phyloP scores from a whole-genome alignment of 805 yeast species.

The Candida germanica region DNA sequence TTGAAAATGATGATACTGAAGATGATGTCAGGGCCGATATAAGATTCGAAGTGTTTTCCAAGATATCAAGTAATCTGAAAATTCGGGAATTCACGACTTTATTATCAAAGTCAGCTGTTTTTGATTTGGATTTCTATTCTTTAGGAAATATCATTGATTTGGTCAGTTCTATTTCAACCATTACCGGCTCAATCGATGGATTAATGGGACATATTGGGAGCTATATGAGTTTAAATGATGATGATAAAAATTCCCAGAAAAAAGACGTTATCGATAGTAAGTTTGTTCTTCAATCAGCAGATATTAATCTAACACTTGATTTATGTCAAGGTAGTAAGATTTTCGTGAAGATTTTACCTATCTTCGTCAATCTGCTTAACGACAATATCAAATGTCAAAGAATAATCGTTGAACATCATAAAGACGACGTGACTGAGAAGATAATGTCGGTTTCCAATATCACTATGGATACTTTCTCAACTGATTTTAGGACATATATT shows the following conservation, averaged over 20 bases:
- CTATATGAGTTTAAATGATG: constrained; percentile 3
- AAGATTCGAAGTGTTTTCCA: constrained; percentile 46
- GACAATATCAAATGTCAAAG: constrained; percentile 32
- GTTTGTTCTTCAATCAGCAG: constrained; percentile 39
- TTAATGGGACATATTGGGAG: constrained; percentile 4
- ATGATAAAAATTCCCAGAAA: neutral
- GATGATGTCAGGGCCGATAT: constrained; percentile 41
- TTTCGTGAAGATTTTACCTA: constrained; percentile 36
- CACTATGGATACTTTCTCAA: constrained; percentile 20
- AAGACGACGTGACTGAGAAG: constrained; percentile 2
- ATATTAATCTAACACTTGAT: constrained; percentile 23
- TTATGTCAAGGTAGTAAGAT: constrained; percentile 19
- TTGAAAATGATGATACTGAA: constrained; percentile 12
- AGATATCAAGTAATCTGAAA: constrained; percentile 11
- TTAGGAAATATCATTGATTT: constrained; percentile 4
- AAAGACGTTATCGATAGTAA: constrained; percentile 14
- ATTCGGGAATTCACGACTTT: constrained; percentile 12
- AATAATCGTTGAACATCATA: constrained; percentile 3
- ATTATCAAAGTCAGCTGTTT: constrained; percentile 11
- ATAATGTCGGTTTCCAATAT: constrained; percentile 25
- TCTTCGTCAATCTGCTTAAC: constrained; percentile 38
- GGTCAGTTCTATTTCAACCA: neutral
- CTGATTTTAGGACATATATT: constrained; percentile 24
- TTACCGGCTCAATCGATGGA: neutral
- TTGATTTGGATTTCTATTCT: constrained; percentile 8